A percentile compares a stretch with the other conserved stretches of the same genome.
Evolutionary conservation across 2,329 filamentous ascomycete species (phyloP).

Genomic region (Neurospora sp.): DNA sequence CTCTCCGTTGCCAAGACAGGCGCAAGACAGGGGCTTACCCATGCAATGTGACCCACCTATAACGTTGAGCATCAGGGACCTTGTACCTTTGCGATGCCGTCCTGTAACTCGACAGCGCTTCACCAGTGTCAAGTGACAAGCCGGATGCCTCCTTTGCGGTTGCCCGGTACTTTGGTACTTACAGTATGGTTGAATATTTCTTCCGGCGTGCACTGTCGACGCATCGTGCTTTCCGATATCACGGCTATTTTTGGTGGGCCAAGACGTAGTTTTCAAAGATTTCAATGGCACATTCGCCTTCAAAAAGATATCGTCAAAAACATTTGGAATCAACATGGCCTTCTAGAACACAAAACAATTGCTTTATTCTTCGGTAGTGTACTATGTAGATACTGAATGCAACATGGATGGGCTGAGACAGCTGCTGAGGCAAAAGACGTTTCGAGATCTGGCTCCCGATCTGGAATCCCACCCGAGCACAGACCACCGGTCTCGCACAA

Average conservation of each 20-base stretch:
- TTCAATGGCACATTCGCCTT: neutral
- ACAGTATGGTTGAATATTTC: neutral
- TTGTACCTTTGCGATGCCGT: constrained; percentile 8
- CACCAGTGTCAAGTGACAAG: constrained; percentile 15
- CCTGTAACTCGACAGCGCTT: constrained; percentile 16
- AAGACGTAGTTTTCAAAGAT: neutral
- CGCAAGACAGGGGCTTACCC: neutral
- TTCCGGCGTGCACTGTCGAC: neutral
- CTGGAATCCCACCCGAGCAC: neutral
- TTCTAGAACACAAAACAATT: neutral
- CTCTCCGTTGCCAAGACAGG: constrained; percentile 12
- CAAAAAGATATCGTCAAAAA: neutral
- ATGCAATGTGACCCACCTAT: neutral
- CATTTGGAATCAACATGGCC: neutral
- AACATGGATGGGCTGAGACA: neutral
- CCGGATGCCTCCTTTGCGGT: constrained; percentile 1
- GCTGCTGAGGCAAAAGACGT: neutral
- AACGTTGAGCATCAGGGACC: constrained; percentile 3
- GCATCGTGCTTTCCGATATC: neutral
- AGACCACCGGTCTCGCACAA: neutral
- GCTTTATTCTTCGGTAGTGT: neutral
- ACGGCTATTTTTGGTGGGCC: neutral
- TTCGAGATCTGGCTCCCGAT: neutral
- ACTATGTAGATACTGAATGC: neutral
- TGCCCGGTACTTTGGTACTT: neutral